A percentile compares a stretch with the other conserved stretches of the same genome.
Evolutionary conservation across 2,329 filamentous ascomycete genomes (phyloP).

Genomic region (Cercospora janseana): DNA sequence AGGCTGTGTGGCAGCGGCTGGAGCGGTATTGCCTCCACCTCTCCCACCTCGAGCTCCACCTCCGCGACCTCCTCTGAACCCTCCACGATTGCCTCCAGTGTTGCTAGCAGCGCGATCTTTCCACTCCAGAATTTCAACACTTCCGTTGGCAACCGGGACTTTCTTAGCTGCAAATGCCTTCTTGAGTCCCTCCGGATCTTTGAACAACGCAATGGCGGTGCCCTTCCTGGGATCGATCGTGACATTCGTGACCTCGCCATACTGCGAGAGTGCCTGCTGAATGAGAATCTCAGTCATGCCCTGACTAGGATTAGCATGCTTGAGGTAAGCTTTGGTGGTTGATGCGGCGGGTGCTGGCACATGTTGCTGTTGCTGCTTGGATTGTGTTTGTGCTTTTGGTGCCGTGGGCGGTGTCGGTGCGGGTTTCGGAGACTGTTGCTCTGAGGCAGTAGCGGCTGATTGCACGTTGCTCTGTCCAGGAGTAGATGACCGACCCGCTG

Average conservation of each 20-base stretch:
- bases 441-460: conserved; percentile 34
- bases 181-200: conserved; percentile 66
- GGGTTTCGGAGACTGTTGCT: conserved; percentile 35
- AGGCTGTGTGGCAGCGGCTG: conserved; percentile 9
- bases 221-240: conserved; percentile 95
- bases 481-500: conserved; percentile 21
- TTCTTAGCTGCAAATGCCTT: conserved; percentile 81
- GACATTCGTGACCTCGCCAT: conserved; percentile 72
- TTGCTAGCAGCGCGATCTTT: conserved; percentile 52
- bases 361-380: conserved; percentile 31
- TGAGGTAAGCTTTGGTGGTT: conserved; percentile 55
- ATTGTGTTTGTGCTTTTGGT: conserved; percentile 32
- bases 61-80: conserved; percentile 23
- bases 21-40: conserved; percentile 20
- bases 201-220: conserved; percentile 90
- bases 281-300: conserved; percentile 83
- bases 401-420: conserved; percentile 19
- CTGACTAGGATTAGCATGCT: conserved; percentile 73
- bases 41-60: conserved; percentile 19
- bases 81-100: conserved; percentile 21
- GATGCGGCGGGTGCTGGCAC: conserved; percentile 32
- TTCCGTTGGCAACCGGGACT: conserved; percentile 76
- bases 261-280: conserved; percentile 68
- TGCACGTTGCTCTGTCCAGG: conserved; percentile 12
- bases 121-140: conserved; percentile 81